These are phyloP conservation scores for Exophiala bonariae DNA, from an alignment of 2,329 filamentous ascomycete species.

Conservation along the genomic window DNA sequence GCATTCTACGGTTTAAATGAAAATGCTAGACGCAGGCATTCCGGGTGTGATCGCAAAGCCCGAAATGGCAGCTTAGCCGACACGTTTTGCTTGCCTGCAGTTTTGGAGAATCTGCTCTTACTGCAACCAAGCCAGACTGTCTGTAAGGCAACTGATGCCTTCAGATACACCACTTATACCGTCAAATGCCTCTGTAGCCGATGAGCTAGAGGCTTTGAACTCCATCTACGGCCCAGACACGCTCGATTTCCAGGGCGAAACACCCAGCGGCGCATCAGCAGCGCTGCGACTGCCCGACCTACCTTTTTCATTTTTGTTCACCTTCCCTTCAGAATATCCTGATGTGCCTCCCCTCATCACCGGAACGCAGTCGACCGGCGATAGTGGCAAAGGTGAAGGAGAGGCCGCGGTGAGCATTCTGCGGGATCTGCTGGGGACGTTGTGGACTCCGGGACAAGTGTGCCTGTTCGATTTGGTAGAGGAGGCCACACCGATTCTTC, in stretches of 20 bases:
- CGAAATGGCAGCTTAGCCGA: too few relatives aligned
- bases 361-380: conserved; percentile 76
- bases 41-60: too few relatives aligned
- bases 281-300: conserved; percentile 67
- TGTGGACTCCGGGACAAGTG: conserved; percentile 72
- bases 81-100: too few relatives aligned
- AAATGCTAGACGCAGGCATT: too few relatives aligned
- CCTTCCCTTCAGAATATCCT: conserved; percentile 75
- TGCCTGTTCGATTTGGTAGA: conserved; percentile 93
- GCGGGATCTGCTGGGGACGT: conserved; percentile 62
- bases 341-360: conserved; percentile 69
- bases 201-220: conserved; percentile 50
- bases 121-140: too few relatives aligned
- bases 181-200: conserved; percentile 42
- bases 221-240: conserved; percentile 59
- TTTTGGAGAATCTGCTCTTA: too few relatives aligned
- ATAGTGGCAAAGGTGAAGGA: conserved; percentile 69
- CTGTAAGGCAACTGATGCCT: conserved; percentile 12
- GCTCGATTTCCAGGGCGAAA: conserved; percentile 13
- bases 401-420: conserved; percentile 69
- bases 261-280: conserved; percentile 45
- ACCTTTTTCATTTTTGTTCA: conserved; percentile 55
- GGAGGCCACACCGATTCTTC: conserved; percentile 49
- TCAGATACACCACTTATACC: conserved; percentile 11
- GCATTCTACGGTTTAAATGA: too few relatives aligned